Base-by-base conservation (phyloP, 495 filamentous ascomycete species). In the Aspergillus saccharolyticus region DNA sequence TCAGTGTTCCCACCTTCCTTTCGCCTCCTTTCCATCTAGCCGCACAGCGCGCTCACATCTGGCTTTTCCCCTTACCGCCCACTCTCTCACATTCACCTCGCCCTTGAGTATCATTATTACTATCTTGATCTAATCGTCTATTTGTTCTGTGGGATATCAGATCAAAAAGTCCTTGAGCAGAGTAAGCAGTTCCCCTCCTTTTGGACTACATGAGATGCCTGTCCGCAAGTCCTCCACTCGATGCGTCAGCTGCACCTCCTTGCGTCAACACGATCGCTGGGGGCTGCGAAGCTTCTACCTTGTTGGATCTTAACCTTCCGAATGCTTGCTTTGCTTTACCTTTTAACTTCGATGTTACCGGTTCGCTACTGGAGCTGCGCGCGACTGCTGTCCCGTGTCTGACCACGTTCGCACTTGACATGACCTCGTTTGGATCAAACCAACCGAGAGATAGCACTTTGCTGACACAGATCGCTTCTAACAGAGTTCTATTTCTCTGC, bases 21-120 rank as follows among this genome's bases (percentile, higher is more conserved):
- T 56, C 44, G 55, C 57, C 63, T 63, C 57, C 63, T 60, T 65
- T 62, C 57, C 52, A 28, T 48, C 59, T 61, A 58, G 51, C 46
- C 54, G 24, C 20, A 54, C 57, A 46, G 44, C 58, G 54, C 60
- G 55, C 57, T 58, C 33, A 58, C 52, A 55, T 59, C 55, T 46
- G 55, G 57, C 57, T 63, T 61, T 64, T 63, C 44, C 52, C 57
- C 64, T 60, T 57, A 22, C 63, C 53, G 52, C 51, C 44, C 57
- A 54, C 52, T 62, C 50, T 45, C 62, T 56, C 25, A 46, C 50
- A 42, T 53, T 39, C 52, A 56, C 62, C 58, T 55, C 42, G 50
- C 25, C 57, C 48, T 58, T 53, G 19, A 62, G 43, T 58, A 59
- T 52, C 59, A 61, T 20, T 53, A 55, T 21, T 48, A 50, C 45